phyloP scores from a whole-genome alignment of 371 early-diverging fungal genomes.

The Mucor plumbeus region DNA sequence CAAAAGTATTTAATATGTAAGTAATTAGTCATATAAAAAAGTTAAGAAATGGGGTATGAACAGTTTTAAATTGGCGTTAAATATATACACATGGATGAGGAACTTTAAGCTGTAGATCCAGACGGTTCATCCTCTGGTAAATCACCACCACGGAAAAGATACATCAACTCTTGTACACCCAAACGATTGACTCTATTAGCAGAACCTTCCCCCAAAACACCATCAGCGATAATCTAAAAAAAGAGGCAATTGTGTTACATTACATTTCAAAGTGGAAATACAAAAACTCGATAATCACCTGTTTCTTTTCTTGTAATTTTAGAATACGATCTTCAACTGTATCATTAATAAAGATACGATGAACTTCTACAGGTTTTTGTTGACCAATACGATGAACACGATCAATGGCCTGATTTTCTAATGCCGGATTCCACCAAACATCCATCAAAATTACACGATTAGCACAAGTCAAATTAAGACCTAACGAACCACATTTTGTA shows the following conservation, averaged over 20 bases:
- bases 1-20: not conserved
- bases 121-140: constrained; percentile 7
- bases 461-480: constrained; percentile 66
- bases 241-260: not conserved
- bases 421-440: constrained; percentile 73
- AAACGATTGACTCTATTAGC: constrained; percentile 32
- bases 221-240: constrained; percentile 36
- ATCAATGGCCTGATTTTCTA: constrained; percentile 77
- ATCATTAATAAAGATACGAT: constrained; percentile 33
- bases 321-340: constrained; percentile 52
- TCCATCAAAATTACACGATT: constrained; percentile 55
- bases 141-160: constrained; percentile 49
- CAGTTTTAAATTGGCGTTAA: not conserved
- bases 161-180: constrained; percentile 44
- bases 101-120: not conserved
- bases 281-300: constrained; percentile 14
- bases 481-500: constrained; percentile 58
- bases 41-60: constrained; percentile 2
- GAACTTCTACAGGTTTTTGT: constrained; percentile 56
- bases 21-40: not conserved
- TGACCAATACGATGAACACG: constrained; percentile 97
- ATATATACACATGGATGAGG: not conserved
- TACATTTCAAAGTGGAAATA: too few species aligned
- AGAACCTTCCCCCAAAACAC: constrained; percentile 52
- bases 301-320: constrained; percentile 46